Base-by-base conservation (phyloP, 208 protist genomes). In the Lotmaria passim region DNA sequence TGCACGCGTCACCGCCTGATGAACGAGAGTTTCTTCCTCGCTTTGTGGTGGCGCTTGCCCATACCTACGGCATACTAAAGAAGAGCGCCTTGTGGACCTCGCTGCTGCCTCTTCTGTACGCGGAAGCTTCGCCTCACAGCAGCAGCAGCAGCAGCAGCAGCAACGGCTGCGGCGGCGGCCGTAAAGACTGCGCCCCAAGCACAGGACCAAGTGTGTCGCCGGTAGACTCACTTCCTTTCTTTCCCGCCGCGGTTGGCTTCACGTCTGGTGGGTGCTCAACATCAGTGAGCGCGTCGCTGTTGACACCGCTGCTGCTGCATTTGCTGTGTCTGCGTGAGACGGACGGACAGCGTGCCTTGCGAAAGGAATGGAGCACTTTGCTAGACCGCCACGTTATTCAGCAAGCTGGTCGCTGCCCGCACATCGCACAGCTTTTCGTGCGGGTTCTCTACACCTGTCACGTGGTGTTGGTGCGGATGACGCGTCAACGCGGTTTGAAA, bases 271-370 rank as follows among this genome's bases (percentile, higher is more conserved):
- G 28, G 5, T 6, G n/a, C 14, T 8, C 15, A 0, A 17, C n/a
- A 24, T 64, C 58, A 7, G 11, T 34, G 3, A 75, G 67, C 26
- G 83, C 77, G 53, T 47, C 33, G 12, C 62, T 89, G 46, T 51
- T 94, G 14, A 75, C 78, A 14, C 61, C 85, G n/a, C 59, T 81
- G 11, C 58, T 91, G n/a, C 71, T 85, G 23, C 88, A 94, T 56
- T 46, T 81, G 3, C 72, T 94, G 75, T 75, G 90, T 28, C 30
- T 71, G 39, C 69, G 55, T 5, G 85, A 94, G 66, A 86, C 55
- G 39, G 75, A 83, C n/a, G 59, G 62, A 12, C 73, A 79, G 28
- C 85, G 83, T 0, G 57, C 33, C 6, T 38, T 72, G 34, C 85
- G 88, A 10, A 23, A 11, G 6, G 47, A 36, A 34, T 94, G 88